A percentile compares a stretch with the other conserved stretches of the same genome.
Conservation (phyloP, 768 basidiomycete genomes). For the Russula virescens region DNA sequence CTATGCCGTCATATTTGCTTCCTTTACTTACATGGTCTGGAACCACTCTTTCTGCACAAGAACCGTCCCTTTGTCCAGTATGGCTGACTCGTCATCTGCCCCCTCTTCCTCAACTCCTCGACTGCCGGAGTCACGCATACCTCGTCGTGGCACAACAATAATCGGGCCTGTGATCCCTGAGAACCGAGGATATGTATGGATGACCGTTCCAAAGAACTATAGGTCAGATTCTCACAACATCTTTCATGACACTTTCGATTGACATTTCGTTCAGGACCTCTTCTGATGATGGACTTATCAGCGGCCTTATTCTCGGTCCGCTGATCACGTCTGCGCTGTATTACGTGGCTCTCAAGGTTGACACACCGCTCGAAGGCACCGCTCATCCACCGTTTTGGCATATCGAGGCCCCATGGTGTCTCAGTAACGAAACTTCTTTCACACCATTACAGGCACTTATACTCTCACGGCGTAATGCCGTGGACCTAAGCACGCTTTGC, state of each 20-base stretch:
- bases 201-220: conserved; percentile 87
- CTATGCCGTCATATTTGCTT: conserved; percentile 17
- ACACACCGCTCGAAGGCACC: conserved; percentile 25
- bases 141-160: conserved; percentile 37
- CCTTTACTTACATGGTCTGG: conserved; percentile 21
- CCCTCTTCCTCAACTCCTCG: conserved; percentile 26
- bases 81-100: not conserved
- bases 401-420: conserved; percentile 64
- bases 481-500: conserved; percentile 76
- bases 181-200: conserved; percentile 74
- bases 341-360: conserved; percentile 41
- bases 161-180: conserved; percentile 35
- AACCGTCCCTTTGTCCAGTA: not conserved
- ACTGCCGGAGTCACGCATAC: conserved; percentile 39
- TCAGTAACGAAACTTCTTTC: conserved; percentile 40
- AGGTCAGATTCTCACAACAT: conserved; percentile 37
- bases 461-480: conserved; percentile 65
- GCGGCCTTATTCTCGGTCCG: conserved; percentile 78
- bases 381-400: conserved; percentile 60
- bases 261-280: conserved; percentile 49
- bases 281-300: conserved; percentile 79
- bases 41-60: conserved; percentile 15
- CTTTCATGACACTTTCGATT: not conserved
- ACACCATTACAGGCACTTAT: conserved; percentile 51
- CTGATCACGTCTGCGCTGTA: conserved; percentile 69